Evolutionary conservation across 306 rosid species (phyloP), one percentile per base, ranked within the genome.

Genomic region (Lablab purpureus): DNA sequence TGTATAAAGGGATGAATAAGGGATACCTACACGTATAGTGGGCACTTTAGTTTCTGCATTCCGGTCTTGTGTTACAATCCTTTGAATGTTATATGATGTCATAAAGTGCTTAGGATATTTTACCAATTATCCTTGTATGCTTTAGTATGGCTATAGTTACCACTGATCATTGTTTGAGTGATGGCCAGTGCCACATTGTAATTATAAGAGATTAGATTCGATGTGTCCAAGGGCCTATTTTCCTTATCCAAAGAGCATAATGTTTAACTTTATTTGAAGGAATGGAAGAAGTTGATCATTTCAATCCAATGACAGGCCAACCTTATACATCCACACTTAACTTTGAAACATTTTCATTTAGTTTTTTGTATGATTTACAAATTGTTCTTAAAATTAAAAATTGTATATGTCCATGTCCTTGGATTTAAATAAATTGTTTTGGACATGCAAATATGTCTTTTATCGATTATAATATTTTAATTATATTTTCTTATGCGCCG

Each of bases 351-450:
- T 60, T 71, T 71, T 62, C 32, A 37, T 59, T 60, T 47, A 21
- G 5, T 67, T 34, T 22, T 71, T 79, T 45, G 21, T 0, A 56
- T 59, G 34, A 17, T 79, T 58, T 34, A 58, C 4, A 69, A 45
- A 30, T 49, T 17, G 40, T 52, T 63, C 27, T 4, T 8, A 12
- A 36, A 71, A 67, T 3, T 4, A 17, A 51, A n/a, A n/a, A 18
- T 43, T 52, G 17, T 75, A 40, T 43, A 43, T 43, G 5, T 11
- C 19, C 30, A 25, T 40, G 59, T 6, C 28, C 71, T 18, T 46
- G 50, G 52, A 21, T 76, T 64, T 75, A 58, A 25, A 46, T 32
- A 46, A 75, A 18, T 67, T 71, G 36, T 41, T 63, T 56, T 81
- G 51, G 22, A 28, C 50, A 30, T 50, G 54, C 22, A 18, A 51